Evolutionary conservation across 345 rosid genomes (phyloP).

Genomic region (Orychophragmus violaceus): DNA sequence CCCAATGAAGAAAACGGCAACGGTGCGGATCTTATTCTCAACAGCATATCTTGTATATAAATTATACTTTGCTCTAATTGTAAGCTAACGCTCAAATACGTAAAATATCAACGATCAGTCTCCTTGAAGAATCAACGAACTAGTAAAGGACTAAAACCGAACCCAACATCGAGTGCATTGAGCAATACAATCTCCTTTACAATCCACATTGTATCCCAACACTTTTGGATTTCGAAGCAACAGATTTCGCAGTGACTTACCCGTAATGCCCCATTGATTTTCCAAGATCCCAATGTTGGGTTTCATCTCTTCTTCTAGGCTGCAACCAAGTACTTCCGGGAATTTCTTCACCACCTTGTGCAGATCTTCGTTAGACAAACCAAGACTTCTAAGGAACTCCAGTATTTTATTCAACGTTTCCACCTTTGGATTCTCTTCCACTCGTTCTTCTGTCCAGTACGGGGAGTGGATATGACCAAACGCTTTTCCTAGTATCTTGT

Average conservation of each 20-base stretch:
- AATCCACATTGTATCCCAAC: constrained; percentile 82
- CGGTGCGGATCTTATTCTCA: too few relatives aligned
- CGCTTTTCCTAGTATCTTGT: constrained; percentile 86
- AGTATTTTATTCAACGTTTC: constrained; percentile 48
- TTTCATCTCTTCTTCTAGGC: constrained; percentile 63
- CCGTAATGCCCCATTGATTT: constrained; percentile 74
- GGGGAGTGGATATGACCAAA: constrained; percentile 79
- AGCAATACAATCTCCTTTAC: constrained; percentile 92
- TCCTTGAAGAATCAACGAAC: neutral
- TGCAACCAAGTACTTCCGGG: constrained; percentile 85
- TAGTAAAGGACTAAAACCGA: constrained; percentile 44
- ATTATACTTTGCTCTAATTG: too few relatives aligned
- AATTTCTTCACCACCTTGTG: constrained; percentile 73
- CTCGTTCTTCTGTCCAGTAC: constrained; percentile 84
- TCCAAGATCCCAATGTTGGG: constrained; percentile 62
- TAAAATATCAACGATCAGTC: constrained; percentile 5
- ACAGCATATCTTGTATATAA: too few relatives aligned
- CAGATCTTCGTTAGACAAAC: constrained; percentile 60
- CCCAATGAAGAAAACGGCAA: too few relatives aligned
- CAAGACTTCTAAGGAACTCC: constrained; percentile 56
- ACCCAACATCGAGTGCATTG: constrained; percentile 94
- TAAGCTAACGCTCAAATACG: too few relatives aligned
- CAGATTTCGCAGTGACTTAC: constrained; percentile 60
- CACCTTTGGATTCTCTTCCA: constrained; percentile 50
- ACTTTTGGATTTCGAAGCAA: constrained; percentile 86